A percentile compares a stretch with the other conserved stretches of the same genome.
These are phyloP conservation scores for Rhodotorula graminis DNA, from an alignment of 768 basidiomycete genomes.

Conservation along the genomic window DNA sequence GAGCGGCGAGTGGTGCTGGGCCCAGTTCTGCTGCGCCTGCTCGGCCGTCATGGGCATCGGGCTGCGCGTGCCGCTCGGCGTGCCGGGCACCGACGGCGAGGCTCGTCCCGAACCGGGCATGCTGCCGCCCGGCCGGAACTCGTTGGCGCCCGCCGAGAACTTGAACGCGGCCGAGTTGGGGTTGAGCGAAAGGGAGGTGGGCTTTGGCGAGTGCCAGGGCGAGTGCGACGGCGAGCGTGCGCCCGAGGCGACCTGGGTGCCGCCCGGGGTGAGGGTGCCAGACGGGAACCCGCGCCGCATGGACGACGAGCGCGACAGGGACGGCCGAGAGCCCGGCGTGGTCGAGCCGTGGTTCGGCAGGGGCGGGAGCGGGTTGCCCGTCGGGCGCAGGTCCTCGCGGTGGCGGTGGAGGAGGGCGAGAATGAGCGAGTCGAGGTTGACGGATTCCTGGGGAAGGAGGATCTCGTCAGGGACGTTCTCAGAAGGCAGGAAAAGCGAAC, in stretches of 20 bases:
- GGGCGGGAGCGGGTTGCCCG: constrained; percentile 35
- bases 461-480: no score
- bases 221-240: constrained; percentile 29
- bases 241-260: not conserved
- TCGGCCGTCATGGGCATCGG: constrained; percentile 34
- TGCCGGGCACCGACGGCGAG: constrained; percentile 12
- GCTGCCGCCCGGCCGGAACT: constrained; percentile 26
- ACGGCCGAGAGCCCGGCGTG: constrained; percentile 28
- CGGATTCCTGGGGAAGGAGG: constrained; percentile 1
- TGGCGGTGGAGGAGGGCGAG: constrained; percentile 33
- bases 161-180: constrained; percentile 32
- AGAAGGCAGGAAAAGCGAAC: no score
- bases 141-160: constrained; percentile 34
- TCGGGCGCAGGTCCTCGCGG: constrained; percentile 33
- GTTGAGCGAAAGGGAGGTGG: constrained; percentile 14
- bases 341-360: constrained; percentile 33
- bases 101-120: constrained; percentile 1
- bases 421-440: constrained; percentile 35
- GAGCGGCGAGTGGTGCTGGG: constrained; percentile 32
- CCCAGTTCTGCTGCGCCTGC: constrained; percentile 36
- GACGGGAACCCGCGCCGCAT: constrained; percentile 21
- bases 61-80: constrained; percentile 24
- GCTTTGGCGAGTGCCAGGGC: constrained; percentile 23
- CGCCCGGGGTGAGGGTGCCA: constrained; percentile 20
- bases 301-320: constrained; percentile 36